These are phyloP conservation scores for Trichoderma erinaceum DNA, from an alignment of 495 filamentous ascomycete genomes.

Conservation along the genomic window DNA sequence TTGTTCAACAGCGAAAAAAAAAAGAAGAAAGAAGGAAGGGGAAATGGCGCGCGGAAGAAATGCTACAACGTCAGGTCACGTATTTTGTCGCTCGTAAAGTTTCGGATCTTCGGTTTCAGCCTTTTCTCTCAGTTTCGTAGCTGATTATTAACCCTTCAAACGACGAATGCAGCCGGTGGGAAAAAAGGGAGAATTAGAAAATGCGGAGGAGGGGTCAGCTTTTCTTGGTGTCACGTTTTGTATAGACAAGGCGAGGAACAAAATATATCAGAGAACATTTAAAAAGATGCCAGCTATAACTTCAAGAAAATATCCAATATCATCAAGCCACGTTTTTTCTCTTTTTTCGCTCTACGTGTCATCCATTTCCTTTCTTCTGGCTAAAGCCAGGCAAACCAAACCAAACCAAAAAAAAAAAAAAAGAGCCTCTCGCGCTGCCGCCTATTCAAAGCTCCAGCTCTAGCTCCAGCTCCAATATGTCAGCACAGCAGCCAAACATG, in stretches of 20 bases:
- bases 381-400: not conserved
- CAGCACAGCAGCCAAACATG: not conserved
- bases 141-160: too few species aligned
- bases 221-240: not conserved
- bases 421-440: not conserved
- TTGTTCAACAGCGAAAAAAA: too few species aligned
- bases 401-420: not conserved
- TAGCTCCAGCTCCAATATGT: not conserved
- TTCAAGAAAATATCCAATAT: not conserved
- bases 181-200: too few species aligned
- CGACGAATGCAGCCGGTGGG: too few species aligned
- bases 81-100: too few species aligned
- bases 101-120: too few species aligned
- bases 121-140: too few species aligned
- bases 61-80: too few species aligned
- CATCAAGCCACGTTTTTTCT: not conserved
- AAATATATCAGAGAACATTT: not conserved
- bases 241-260: not conserved
- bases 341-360: not conserved
- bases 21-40: too few species aligned
- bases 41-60: too few species aligned
- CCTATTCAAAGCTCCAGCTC: not conserved
- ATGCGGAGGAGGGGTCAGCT: not conserved
- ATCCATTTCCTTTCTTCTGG: not conserved
- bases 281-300: constrained; percentile 4